Evolutionary conservation across 148 eudicot genomes (phyloP), one percentile per base, ranked within the genome.

Genomic region (Talinum fruticosum): DNA sequence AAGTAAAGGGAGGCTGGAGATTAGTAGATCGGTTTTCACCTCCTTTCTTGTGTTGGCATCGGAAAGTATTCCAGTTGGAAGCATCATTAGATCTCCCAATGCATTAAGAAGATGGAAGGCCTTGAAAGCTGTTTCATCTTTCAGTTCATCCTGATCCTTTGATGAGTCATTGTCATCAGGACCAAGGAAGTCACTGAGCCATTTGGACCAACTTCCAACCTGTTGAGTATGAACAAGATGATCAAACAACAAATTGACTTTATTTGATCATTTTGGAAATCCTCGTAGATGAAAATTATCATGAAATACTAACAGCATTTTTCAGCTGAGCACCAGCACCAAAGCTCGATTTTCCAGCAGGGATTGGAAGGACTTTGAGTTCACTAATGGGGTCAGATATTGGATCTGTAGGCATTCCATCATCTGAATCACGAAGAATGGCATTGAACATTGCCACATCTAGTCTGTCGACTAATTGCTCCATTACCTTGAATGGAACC

Each of bases 361-460:
- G 96, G 69, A 95, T 85, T 4, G 99, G 99, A 30, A 95, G 99
- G 61, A 93, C 97, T 71, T 84, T 91, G 61, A 87, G 82, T 75
- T 92, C 94, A 76, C 82, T 84, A 38, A 95, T 93, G 69, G 99
- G 99, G 81, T 95, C 99, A 51, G 94, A 92, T 44, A 90, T 78
- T 5, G 97, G 99, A 87, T 95, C 99, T 34, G 93, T 90, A 65
- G 96, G 96, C 94, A 90, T 92, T 64, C 85, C 94, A 68, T 92
- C 94, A 21, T 86, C 89, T 74, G 90, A 86, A 85, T 91, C 92
- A 73, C 94, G 97, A 80, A 95, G 97, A 80, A 93, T 90, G 29
- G 97, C 99, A 78, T 95, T 95, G 82, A 95, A 93, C 97, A 95
- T 95, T 6, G 97, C 96, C 34, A 93, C 94, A 79, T 95, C 99